Base-by-base conservation (phyloP, 371 early-diverging fungal species). In the Apophysomyces ossiformis region DNA sequence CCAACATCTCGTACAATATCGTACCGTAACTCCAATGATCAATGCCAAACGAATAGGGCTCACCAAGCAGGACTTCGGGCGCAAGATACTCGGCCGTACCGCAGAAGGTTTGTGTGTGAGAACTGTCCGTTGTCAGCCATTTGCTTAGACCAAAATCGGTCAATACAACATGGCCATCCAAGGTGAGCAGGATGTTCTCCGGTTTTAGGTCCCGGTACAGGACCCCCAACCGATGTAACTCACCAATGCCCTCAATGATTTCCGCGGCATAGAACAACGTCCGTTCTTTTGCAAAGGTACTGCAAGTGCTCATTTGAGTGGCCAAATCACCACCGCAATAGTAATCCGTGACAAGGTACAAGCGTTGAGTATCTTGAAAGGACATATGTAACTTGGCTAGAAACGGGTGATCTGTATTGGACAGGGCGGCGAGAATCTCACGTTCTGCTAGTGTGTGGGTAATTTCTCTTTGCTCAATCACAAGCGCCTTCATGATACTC, bases 11-110 rank as follows among this genome's bases (percentile, higher is more conserved):
- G 70, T 92, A 99, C 47, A 98, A 83, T 26, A 98, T 83, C 1
- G 96, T 93, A 0, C 99, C 99, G 7, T 98, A 82, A 45, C 96
- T 90, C 99, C 99, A 99, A 87, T 96, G 92, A 78, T 99, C 99
- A 7, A 95, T 95, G 12, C 86, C 87, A 68, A 89, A 92, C 7
- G 94, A 93, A 68, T 98, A 97, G 36, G 87, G 84, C 9, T 87
- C 82, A 0, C 90, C 92, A 45, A 79, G 69, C 9, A 99, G 81
- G 32, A 97, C 91, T 71, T 99, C 99, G 1, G 99, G 99, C 1
- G 99, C 85, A 21, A 92, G 74, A 58, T 94, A 94, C 61, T 96
- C 98, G 4, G 97, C 92, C 4, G 99, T 97, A 7, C 99, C 99
- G 71, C 98, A 96, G 67, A 96, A 95, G 0, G 98, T 98, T 64